A percentile compares a stretch with the other conserved stretches of the same genome.
These are phyloP conservation scores for Pleurotus ostreatus DNA, from an alignment of 768 basidiomycete genomes.

Conservation along the genomic window DNA sequence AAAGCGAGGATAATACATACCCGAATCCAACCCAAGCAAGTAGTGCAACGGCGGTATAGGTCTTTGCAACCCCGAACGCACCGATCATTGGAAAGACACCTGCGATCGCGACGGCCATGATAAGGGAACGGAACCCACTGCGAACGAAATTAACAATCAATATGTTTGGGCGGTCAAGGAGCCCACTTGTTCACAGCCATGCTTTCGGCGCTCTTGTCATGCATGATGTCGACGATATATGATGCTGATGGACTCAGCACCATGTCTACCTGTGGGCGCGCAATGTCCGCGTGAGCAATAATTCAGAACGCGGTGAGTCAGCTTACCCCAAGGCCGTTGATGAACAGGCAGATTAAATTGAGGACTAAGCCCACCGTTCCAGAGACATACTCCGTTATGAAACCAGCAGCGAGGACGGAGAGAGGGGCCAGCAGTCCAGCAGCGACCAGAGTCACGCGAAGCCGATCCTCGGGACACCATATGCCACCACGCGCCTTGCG, in stretches of 20 bases:
- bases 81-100: constrained; percentile 53
- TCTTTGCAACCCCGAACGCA: constrained; percentile 43
- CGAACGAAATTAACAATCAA: neutral
- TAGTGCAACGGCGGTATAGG: constrained; percentile 42
- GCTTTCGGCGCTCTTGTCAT: constrained; percentile 58
- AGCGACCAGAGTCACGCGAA: constrained; percentile 47
- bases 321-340: constrained; percentile 59
- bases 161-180: constrained; percentile 7
- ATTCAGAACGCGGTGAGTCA: no score
- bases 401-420: constrained; percentile 43
- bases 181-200: constrained; percentile 52
- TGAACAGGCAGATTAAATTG: constrained; percentile 52
- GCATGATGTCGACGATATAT: constrained; percentile 60
- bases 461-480: constrained; percentile 69
- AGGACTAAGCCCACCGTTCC: constrained; percentile 46
- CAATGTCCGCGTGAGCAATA: no score
- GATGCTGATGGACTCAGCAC: constrained; percentile 52
- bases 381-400: constrained; percentile 46
- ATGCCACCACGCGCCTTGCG: constrained; percentile 44
- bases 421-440: constrained; percentile 47
- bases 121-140: constrained; percentile 45
- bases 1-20: constrained; percentile 31
- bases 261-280: constrained; percentile 42
- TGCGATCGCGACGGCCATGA: constrained; percentile 39
- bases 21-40: constrained; percentile 46